Conservation (phyloP, 1,284 basidiomycete genomes). For the Trichosporon faecale region DNA sequence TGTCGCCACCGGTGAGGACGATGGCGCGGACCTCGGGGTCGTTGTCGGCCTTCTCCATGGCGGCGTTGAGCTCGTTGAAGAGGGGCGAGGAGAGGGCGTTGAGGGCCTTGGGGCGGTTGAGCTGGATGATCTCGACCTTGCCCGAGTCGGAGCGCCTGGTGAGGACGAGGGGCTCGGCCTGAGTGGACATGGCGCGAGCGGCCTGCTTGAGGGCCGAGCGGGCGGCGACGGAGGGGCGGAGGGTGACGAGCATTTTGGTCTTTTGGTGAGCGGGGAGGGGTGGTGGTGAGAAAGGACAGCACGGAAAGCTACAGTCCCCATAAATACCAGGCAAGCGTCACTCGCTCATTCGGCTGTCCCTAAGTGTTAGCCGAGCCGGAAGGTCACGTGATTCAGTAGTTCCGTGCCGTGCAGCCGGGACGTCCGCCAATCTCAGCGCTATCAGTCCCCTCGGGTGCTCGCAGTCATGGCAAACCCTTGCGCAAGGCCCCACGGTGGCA, state of each 20-base stretch:
- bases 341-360: slow-evolving; percentile 5
- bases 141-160: slow-evolving; percentile 39
- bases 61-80: slow-evolving; percentile 72
- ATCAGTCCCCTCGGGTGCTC: background rate
- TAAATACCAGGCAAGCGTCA: background rate
- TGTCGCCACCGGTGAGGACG: slow-evolving; percentile 89
- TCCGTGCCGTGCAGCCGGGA: background rate
- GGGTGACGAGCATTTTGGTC: slow-evolving; percentile 20
- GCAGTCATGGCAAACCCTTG: background rate
- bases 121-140: slow-evolving; percentile 79
- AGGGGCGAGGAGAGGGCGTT: slow-evolving; percentile 85
- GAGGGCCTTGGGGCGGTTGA: slow-evolving; percentile 94
- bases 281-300: background rate
- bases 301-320: background rate
- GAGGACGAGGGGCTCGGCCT: slow-evolving; percentile 47
- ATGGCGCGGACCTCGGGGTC: slow-evolving; percentile 76
- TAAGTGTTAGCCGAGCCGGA: slow-evolving; percentile 1
- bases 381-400: background rate
- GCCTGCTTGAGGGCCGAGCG: slow-evolving; percentile 19
- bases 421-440: background rate
- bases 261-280: background rate
- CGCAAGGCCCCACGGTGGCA: background rate
- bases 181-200: slow-evolving; percentile 40
- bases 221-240: slow-evolving; percentile 27
- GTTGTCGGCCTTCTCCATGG: slow-evolving; percentile 66